Evolutionary conservation across 345 rosid species (phyloP).

Genomic region (Jatropha curcas): DNA sequence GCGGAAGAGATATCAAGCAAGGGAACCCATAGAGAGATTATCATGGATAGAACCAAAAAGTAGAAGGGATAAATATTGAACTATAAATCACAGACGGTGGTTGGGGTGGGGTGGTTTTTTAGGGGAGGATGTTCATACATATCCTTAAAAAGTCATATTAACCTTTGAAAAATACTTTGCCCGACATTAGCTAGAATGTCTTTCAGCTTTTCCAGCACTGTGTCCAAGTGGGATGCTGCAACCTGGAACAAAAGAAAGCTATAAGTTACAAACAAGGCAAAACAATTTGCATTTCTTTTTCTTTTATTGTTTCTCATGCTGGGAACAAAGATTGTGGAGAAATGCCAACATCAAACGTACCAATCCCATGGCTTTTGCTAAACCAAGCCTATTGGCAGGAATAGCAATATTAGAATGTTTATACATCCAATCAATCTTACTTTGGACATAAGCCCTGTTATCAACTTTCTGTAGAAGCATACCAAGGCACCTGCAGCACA

Average conservation of each 20-base stretch:
- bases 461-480: constrained; percentile 90
- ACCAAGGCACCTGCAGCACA: constrained; percentile 73
- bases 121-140: not conserved
- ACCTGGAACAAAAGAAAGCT: constrained; percentile 55
- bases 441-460: constrained; percentile 74
- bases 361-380: constrained; percentile 99
- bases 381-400: constrained; percentile 91
- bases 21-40: not conserved
- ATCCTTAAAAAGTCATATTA: constrained; percentile 13
- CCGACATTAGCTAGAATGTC: constrained; percentile 79
- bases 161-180: constrained; percentile 85
- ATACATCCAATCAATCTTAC: constrained; percentile 90
- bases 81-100: not conserved
- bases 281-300: not conserved
- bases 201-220: constrained; percentile 90
- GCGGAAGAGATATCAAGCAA: constrained; percentile 4
- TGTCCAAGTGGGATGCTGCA: constrained; percentile 95
- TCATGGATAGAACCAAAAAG: not conserved
- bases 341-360: constrained; percentile 41
- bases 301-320: not conserved
- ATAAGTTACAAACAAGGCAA: constrained; percentile 19
- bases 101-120: not conserved
- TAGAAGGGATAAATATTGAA: not conserved
- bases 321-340: not conserved
- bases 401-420: constrained; percentile 75